These are phyloP conservation scores for Butyriboletus loyo DNA, from an alignment of 768 basidiomycete species.

Conservation along the genomic window DNA sequence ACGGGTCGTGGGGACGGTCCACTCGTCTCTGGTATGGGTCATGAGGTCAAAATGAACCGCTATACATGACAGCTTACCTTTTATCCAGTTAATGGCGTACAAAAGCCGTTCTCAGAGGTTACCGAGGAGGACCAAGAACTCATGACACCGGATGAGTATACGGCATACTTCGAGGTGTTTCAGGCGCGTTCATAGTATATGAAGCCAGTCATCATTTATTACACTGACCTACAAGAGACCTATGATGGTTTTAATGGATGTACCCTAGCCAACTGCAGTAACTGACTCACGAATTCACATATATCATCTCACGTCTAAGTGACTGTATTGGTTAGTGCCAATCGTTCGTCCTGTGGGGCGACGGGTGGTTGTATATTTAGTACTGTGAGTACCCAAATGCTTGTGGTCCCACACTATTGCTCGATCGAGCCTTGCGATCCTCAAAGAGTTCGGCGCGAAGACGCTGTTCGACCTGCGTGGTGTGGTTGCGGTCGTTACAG, in stretches of 20 bases:
- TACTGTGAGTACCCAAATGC: not conserved
- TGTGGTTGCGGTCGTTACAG: not conserved
- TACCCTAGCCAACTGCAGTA: conserved; percentile 16
- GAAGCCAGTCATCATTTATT: conserved; percentile 1
- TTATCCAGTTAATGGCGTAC: conserved; percentile 65
- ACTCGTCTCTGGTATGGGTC: conserved; percentile 58
- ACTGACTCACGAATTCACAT: not conserved
- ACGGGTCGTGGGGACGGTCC: conserved; percentile 45
- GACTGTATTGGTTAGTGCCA: not conserved
- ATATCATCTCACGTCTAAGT: not conserved
- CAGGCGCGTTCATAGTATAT: conserved; percentile 39
- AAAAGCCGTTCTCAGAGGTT: conserved; percentile 72
- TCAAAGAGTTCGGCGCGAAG: not conserved
- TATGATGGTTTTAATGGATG: conserved; percentile 9
- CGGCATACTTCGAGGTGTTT: conserved; percentile 71
- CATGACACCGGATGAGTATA: conserved; percentile 94
- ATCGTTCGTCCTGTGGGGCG: not conserved
- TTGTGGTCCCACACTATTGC: not conserved
- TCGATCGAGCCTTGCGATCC: not conserved
- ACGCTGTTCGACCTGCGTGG: not conserved
- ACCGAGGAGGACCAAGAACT: conserved; percentile 90
- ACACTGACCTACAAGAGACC: conserved; percentile 10
- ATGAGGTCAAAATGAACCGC: not conserved
- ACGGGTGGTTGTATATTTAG: not conserved
- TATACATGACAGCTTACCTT: not conserved